phyloP scores from a whole-genome alignment of 2,329 filamentous ascomycete genomes.

The Podosphaera xanthii region DNA sequence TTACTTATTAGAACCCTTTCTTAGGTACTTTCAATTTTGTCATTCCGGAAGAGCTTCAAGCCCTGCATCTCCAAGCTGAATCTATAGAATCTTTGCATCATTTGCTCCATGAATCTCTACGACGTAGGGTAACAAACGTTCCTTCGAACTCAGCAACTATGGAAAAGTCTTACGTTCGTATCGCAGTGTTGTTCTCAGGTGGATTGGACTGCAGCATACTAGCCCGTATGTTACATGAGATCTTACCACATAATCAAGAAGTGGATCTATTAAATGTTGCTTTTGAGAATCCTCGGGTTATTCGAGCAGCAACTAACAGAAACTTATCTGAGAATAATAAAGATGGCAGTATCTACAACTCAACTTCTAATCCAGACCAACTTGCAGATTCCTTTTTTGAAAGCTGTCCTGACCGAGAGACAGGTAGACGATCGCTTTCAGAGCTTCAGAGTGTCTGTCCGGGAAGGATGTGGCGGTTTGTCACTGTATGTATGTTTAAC shows the following conservation, averaged over 20 bases:
- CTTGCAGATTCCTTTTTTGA: conserved; percentile 35
- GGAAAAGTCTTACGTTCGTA: conserved; percentile 21
- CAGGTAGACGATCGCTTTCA: conserved; percentile 55
- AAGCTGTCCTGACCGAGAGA: conserved; percentile 72
- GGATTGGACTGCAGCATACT: conserved; percentile 83
- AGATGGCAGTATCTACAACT: not conserved
- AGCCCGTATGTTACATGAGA: conserved; percentile 56
- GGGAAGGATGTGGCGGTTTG: conserved; percentile 54
- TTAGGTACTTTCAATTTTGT: conserved; percentile 16
- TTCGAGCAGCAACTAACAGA: conserved; percentile 24
- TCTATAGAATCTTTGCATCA: conserved; percentile 30
- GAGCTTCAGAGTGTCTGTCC: conserved; percentile 53
- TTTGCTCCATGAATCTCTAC: conserved; percentile 37
- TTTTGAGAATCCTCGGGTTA: conserved; percentile 75
- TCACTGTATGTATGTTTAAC: conserved; percentile 30
- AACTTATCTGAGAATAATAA: not conserved
- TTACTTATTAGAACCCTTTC: conserved; percentile 3
- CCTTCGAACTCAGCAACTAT: conserved; percentile 28
- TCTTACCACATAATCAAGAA: conserved; percentile 41
- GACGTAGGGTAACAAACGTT: conserved; percentile 39
- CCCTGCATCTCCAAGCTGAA: conserved; percentile 20
- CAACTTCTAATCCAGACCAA: not conserved
- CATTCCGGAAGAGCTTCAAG: conserved; percentile 16
- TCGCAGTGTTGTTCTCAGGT: conserved; percentile 80
- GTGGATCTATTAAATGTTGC: conserved; percentile 90